Conservation (phyloP, 306 rosid species). For the Cajanus cajan region DNA sequence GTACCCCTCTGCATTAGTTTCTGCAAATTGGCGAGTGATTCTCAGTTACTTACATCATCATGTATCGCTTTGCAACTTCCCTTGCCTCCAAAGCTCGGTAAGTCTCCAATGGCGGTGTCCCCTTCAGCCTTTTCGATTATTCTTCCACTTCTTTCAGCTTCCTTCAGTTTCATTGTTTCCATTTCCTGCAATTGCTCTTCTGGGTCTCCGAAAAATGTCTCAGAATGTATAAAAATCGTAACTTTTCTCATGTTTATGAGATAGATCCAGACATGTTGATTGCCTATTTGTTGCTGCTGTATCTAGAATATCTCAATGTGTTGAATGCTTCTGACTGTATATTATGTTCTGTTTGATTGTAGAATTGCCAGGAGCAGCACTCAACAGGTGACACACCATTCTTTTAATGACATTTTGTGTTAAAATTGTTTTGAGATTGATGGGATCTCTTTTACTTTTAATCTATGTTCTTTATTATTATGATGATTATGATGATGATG, state of each 20-base stretch:
- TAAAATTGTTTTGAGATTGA: not conserved
- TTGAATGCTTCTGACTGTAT: not conserved
- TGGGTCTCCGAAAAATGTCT: not conserved
- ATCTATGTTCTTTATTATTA: not conserved
- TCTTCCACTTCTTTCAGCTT: not conserved
- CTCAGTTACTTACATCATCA: conserved; percentile 30
- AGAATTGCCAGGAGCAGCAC: conserved; percentile 66
- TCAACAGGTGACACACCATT: conserved; percentile 61
- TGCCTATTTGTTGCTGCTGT: not conserved
- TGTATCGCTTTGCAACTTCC: conserved; percentile 85
- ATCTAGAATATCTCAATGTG: not conserved
- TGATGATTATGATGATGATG: not conserved
- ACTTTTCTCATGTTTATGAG: not conserved
- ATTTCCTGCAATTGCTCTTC: not conserved
- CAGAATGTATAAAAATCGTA: not conserved
- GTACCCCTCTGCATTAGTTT: not conserved
- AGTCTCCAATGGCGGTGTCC: conserved; percentile 9
- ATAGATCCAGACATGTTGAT: conserved; percentile 27
- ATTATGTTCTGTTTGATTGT: conserved; percentile 7
- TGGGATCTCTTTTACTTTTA: not conserved
- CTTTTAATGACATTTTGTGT: not conserved
- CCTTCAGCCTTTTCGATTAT: not conserved
- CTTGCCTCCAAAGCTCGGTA: conserved; percentile 85
- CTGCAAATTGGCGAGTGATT: conserved; percentile 1
- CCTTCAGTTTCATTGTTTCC: not conserved